Percentiles rank a stretch among this genome's conserved stretches.
phyloP scores from a whole-genome alignment of 768 basidiomycete species.

The Kondoa malvinella region DNA sequence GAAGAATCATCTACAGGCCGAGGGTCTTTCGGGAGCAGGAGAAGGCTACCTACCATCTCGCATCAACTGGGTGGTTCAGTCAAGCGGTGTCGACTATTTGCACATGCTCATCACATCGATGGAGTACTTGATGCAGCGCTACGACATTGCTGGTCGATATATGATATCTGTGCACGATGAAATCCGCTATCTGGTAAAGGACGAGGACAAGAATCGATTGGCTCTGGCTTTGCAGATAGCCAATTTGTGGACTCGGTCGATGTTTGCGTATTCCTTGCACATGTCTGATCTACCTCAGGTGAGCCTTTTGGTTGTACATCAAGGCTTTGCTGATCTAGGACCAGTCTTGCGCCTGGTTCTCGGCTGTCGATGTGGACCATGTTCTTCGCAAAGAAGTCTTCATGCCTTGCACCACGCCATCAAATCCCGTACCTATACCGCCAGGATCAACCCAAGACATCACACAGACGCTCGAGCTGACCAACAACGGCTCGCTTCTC shows the following conservation, averaged over 20 bases:
- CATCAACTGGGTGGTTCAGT: slow-evolving; percentile 99
- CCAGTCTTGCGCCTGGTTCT: slow-evolving; percentile 68
- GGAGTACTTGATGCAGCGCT: slow-evolving; percentile 59
- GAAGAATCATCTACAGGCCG: slow-evolving; percentile 62
- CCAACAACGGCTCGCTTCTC: slow-evolving; percentile 42
- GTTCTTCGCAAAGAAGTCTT: slow-evolving; percentile 90
- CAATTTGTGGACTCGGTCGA: slow-evolving; percentile 80
- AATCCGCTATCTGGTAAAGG: slow-evolving; percentile 75
- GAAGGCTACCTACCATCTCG: slow-evolving; percentile 90
- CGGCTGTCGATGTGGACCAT: slow-evolving; percentile 78
- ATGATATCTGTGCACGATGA: slow-evolving; percentile 96
- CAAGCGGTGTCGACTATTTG: slow-evolving; percentile 93
- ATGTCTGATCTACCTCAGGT: slow-evolving; percentile 92
- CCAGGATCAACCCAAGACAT: slow-evolving; percentile 80
- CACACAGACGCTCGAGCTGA: slow-evolving; percentile 44
- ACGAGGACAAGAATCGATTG: slow-evolving; percentile 75
- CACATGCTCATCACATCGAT: slow-evolving; percentile 91
- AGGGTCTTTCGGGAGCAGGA: slow-evolving; percentile 30
- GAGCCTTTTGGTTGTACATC: slow-evolving; percentile 27
- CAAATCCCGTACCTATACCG: slow-evolving; percentile 62
- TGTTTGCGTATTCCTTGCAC: slow-evolving; percentile 82
- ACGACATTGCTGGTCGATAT: slow-evolving; percentile 74
- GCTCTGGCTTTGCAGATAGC: slow-evolving; percentile 85
- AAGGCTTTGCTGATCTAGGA: neutral
- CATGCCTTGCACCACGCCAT: slow-evolving; percentile 88